A percentile compares a stretch with the other conserved stretches of the same genome.
These are phyloP conservation scores for Parmales sp. DNA, from an alignment of 108 stramenopile genomes.

Conservation along the genomic window DNA sequence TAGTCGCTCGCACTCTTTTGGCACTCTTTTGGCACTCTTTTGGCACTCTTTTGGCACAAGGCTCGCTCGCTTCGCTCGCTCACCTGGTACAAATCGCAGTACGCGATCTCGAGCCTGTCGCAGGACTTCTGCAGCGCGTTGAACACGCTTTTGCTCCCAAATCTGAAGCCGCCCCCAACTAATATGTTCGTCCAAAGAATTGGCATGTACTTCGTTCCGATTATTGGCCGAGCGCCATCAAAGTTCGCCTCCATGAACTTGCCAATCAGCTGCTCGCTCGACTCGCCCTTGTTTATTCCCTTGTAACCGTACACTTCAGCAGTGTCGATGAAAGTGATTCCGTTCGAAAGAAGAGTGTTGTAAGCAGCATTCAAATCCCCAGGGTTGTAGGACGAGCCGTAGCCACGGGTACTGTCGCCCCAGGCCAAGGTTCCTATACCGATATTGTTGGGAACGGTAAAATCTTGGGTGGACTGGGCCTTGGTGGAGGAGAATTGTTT, in stretches of 20 bases:
- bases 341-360: not conserved
- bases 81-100: not conserved
- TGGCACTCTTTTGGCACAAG: too few relatives aligned
- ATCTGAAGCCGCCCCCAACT: not conserved
- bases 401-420: too few relatives aligned
- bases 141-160: not conserved
- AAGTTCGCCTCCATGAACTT: not conserved
- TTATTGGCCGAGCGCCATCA: not conserved
- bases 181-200: not conserved
- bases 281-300: not conserved
- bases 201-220: not conserved
- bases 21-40: too few relatives aligned
- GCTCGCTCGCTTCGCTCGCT: too few relatives aligned
- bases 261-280: not conserved
- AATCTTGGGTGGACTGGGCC: too few relatives aligned
- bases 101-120: constrained; percentile 1
- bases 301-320: not conserved
- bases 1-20: too few relatives aligned
- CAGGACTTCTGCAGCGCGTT: constrained; percentile 2
- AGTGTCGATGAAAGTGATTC: not conserved
- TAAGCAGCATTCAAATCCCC: not conserved
- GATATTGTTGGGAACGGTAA: too few relatives aligned
- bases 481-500: too few relatives aligned
- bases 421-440: too few relatives aligned
- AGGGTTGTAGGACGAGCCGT: not conserved